Evolutionary conservation across 2,329 filamentous ascomycete species (phyloP).

Genomic region (Penicillium sp.): DNA sequence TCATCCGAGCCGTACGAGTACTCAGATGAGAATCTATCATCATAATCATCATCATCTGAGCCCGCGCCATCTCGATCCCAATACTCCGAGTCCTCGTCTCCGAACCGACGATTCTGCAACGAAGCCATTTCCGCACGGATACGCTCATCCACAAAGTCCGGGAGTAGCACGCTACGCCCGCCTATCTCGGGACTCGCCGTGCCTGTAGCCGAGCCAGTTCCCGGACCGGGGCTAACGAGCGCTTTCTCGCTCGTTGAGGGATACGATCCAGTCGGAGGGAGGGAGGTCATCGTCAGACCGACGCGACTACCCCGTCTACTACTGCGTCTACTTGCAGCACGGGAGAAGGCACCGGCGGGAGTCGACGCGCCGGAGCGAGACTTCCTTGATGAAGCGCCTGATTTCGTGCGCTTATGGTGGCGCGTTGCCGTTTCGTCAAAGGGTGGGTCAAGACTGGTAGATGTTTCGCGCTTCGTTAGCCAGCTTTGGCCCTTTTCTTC

Average conservation of each 20-base stretch:
- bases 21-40: constrained; percentile 29
- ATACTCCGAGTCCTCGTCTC: constrained; percentile 19
- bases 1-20: constrained; percentile 29
- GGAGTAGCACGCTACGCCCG: constrained; percentile 27
- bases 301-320: constrained; percentile 36
- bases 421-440: constrained; percentile 30
- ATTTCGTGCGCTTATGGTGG: constrained; percentile 27
- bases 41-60: constrained; percentile 3
- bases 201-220: not conserved
- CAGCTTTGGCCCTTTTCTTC: constrained; percentile 62
- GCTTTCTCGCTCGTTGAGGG: not conserved
- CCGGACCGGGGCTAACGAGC: not conserved
- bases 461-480: constrained; percentile 55
- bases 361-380: constrained; percentile 39
- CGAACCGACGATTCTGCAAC: constrained; percentile 24
- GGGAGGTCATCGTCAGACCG: constrained; percentile 36
- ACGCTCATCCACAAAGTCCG: constrained; percentile 51
- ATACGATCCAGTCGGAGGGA: constrained; percentile 12
- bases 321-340: constrained; percentile 24
- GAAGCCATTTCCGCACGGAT: constrained; percentile 40
- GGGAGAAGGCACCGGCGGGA: constrained; percentile 28
- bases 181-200: constrained; percentile 16
- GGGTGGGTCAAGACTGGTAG: constrained; percentile 49
- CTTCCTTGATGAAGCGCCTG: constrained; percentile 24
- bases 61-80: constrained; percentile 11